phyloP scores from a whole-genome alignment of 306 rosid species.

The Vicia faba region DNA sequence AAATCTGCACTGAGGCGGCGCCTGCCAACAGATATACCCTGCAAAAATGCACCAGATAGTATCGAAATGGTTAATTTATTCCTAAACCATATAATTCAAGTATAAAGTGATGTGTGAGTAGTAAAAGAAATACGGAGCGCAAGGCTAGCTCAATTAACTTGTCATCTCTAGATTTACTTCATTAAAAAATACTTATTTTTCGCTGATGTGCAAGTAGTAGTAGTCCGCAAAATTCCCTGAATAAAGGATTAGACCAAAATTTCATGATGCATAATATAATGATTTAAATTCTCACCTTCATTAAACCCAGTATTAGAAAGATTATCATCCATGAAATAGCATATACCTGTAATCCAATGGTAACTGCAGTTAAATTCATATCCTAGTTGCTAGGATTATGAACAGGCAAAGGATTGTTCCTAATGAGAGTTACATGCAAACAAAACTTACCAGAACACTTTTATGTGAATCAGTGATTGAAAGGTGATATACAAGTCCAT shows the following conservation, averaged over 20 bases:
- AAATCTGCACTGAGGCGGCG: slow-evolving; percentile 79
- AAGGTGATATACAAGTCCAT: slow-evolving; percentile 90
- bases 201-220: not conserved
- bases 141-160: not conserved
- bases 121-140: not conserved
- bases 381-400: slow-evolving; percentile 10
- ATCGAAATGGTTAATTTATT: slow-evolving; percentile 25
- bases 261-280: not conserved
- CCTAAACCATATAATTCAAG: not conserved
- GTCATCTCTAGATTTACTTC: slow-evolving; percentile 5
- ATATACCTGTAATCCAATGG: slow-evolving; percentile 65
- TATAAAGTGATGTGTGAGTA: slow-evolving; percentile 1
- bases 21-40: slow-evolving; percentile 83
- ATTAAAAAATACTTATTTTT: too few relatives aligned
- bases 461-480: slow-evolving; percentile 50
- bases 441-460: slow-evolving; percentile 64
- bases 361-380: slow-evolving; percentile 36
- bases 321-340: slow-evolving; percentile 86
- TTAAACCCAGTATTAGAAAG: slow-evolving; percentile 59
- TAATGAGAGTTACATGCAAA: slow-evolving; percentile 14
- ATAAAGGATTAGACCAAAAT: slow-evolving; percentile 16
- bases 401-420: slow-evolving; percentile 7
- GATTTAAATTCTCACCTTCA: slow-evolving; percentile 65
- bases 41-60: slow-evolving; percentile 30
- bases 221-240: slow-evolving; percentile 20